A percentile compares a stretch with the other conserved stretches of the same genome.
These are phyloP conservation scores for Cercospora sojina DNA, from an alignment of 2,329 filamentous ascomycete genomes.

Conservation along the genomic window DNA sequence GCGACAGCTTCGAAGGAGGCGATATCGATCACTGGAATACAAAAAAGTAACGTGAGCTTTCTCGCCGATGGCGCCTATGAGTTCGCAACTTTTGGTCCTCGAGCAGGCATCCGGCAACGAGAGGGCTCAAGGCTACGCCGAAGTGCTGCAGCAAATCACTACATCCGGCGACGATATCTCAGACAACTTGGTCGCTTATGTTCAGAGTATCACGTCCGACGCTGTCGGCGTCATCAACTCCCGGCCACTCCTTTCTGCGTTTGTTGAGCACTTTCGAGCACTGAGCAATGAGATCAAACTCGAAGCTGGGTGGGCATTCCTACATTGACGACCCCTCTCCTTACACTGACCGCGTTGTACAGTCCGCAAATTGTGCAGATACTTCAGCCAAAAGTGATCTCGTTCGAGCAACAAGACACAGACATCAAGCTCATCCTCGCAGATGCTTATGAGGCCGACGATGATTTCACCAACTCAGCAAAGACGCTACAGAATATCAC, in stretches of 20 bases:
- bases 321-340: background rate
- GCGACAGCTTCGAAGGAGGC: background rate
- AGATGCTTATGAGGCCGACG: constrained; percentile 75
- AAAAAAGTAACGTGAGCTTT: background rate
- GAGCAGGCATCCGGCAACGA: constrained; percentile 19
- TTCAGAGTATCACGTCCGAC: constrained; percentile 63
- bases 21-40: background rate
- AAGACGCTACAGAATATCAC: constrained; percentile 78
- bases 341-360: background rate
- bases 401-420: constrained; percentile 82
- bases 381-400: constrained; percentile 65
- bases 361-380: constrained; percentile 64
- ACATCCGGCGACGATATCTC: constrained; percentile 49
- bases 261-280: constrained; percentile 62
- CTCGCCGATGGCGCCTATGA: constrained; percentile 10
- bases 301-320: constrained; percentile 54
- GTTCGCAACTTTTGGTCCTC: constrained; percentile 17
- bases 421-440: constrained; percentile 77
- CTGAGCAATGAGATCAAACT: constrained; percentile 69
- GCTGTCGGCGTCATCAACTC: constrained; percentile 73
- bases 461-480: constrained; percentile 78
- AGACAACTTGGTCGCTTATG: constrained; percentile 66
- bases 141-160: constrained; percentile 58
- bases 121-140: constrained; percentile 54
- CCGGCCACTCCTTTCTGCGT: constrained; percentile 66